phyloP scores from a whole-genome alignment of 306 rosid species.

The Glycine latifolia region DNA sequence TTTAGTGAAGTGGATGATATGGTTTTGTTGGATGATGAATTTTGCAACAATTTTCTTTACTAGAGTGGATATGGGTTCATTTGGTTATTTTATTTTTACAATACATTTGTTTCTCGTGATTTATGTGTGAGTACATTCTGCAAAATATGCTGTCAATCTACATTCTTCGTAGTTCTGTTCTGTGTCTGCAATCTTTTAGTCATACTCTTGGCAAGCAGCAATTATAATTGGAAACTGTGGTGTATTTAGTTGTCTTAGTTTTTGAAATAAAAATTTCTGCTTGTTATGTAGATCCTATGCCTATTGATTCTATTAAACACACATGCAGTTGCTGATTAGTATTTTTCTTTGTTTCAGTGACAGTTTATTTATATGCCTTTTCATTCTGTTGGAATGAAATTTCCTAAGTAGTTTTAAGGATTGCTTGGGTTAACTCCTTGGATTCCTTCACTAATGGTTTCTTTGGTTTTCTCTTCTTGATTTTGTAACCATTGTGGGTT shows the following conservation, averaged over 20 bases:
- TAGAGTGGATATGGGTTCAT: neutral
- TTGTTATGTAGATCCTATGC: neutral
- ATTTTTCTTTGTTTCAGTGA: neutral
- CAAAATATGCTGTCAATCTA: neutral
- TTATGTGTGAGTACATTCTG: neutral
- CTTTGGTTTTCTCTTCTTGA: neutral
- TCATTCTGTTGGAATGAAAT: neutral
- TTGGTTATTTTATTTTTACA: neutral
- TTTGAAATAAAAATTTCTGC: neutral
- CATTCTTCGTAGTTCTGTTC: no score
- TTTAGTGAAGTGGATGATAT: neutral
- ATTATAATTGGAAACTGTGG: neutral
- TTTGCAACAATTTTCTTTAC: neutral
- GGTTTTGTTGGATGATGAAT: constrained; percentile 30
- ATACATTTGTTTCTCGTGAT: neutral
- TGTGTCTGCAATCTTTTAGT: neutral
- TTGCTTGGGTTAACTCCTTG: neutral
- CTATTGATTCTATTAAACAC: neutral
- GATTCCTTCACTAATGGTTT: neutral
- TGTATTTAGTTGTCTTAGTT: neutral
- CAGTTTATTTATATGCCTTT: neutral
- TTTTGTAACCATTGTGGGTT: neutral
- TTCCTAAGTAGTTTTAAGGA: neutral
- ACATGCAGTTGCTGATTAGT: neutral
- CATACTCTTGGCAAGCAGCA: no score